Base-by-base conservation (phyloP, 2,329 filamentous ascomycete species). In the Curvularia eragrostidis region DNA sequence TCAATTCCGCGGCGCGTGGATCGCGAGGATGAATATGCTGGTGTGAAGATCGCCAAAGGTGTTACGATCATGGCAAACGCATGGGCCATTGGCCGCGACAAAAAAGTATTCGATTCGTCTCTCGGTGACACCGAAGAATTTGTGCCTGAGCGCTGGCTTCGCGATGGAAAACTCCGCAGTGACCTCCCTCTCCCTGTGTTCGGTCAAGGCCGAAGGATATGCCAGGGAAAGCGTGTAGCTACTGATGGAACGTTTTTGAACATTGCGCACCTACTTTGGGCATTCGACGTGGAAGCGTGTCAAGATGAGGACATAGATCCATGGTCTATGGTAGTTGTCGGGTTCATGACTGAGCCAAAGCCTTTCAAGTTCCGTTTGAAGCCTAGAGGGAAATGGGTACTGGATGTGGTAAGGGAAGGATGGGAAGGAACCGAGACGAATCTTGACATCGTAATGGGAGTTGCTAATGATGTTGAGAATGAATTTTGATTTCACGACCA, bases 61-160 rank as follows among this genome's bases (percentile, higher is more conserved):
- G 53, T 59, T 8, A 59, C 57, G 13, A 56, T 56, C 42, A 56
- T 59, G 53, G 57, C 57, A 8, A 56, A 59, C 18, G 57, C 57
- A 30, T 59, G 57, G 57, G 48, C 57, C n/a, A 52, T 59, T 24
- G 48, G 57, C 15, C 53, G 57, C 13, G 57, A 59, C n/a, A 48
- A 56, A 48, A 56, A 48, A 38, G 57, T 59, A 8, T 59, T 59
- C 18, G 57, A 59, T 34, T 8, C 53, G 15, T 39, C 48, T 1
- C 48, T 50, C 18, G 53, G 53, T 4, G 38, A 56, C n/a, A 15
- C 9, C 0, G 41, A 59, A 36, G 53, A 53, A 0, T 56, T 59
- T n/a, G 48, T 49, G 6, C 57, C 57, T n/a, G 57, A 59, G 48
- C 57, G 53, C 36, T 59, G 57, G 57, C 8, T 59, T 26, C 48